phyloP scores from a whole-genome alignment of 2,329 filamentous ascomycete species.

The Calycina herbarum region DNA sequence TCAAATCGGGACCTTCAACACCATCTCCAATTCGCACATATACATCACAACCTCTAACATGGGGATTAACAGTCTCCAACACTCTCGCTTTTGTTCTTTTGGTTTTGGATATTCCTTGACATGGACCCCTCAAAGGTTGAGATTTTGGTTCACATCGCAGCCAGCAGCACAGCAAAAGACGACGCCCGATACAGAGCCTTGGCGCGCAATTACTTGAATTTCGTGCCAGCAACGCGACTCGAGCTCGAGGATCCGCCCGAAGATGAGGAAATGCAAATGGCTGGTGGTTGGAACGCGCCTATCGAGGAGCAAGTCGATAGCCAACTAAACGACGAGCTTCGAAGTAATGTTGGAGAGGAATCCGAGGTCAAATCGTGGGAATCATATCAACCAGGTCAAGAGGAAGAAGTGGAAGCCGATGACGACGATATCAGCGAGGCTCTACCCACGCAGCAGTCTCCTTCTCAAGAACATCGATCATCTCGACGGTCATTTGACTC shows the following conservation, averaged over 20 bases:
- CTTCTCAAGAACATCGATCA: constrained; percentile 9
- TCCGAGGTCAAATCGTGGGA: constrained; percentile 22
- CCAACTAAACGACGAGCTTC: constrained; percentile 21
- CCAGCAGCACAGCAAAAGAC: constrained; percentile 35
- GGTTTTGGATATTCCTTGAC: not conserved
- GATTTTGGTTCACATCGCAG: constrained; percentile 37
- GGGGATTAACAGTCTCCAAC: not conserved
- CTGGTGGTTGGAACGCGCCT: constrained; percentile 44
- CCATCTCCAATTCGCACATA: not conserved
- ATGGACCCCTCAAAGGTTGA: constrained; percentile 28
- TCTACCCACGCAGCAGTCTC: not conserved
- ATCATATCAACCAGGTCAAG: constrained; percentile 29
- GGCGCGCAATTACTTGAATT: constrained; percentile 35
- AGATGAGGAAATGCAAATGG: constrained; percentile 40
- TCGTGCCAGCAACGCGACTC: constrained; percentile 25
- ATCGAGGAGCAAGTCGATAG: constrained; percentile 23
- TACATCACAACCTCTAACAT: not conserved
- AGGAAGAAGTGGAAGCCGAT: constrained; percentile 11
- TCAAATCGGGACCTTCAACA: not conserved
- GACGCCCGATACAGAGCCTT: constrained; percentile 37
- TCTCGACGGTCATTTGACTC: constrained; percentile 17
- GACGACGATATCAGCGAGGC: not conserved
- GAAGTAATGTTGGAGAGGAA: not conserved
- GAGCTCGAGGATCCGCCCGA: constrained; percentile 14
- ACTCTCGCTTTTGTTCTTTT: not conserved